A percentile compares a stretch with the other conserved stretches of the same genome.
These are phyloP conservation scores for Coriolopsis trogii DNA, from an alignment of 1,284 basidiomycete genomes.

Conservation along the genomic window DNA sequence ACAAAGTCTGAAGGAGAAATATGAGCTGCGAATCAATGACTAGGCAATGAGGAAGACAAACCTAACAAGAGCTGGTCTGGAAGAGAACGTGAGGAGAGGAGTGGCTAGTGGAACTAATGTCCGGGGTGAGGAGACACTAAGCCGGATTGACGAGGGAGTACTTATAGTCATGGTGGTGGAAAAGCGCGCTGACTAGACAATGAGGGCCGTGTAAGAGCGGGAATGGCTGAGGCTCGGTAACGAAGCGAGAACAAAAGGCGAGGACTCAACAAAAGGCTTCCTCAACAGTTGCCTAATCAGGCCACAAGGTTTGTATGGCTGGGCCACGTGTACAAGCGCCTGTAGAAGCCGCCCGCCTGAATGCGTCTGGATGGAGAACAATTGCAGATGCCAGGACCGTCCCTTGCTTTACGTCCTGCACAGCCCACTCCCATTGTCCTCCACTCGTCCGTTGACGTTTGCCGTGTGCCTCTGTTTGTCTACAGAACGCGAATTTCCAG, in stretches of 20 bases:
- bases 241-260: conserved; percentile 39
- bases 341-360: conserved; percentile 1
- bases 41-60: conserved; percentile 17
- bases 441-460: not conserved
- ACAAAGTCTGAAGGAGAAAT: conserved; percentile 15
- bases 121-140: conserved; percentile 35
- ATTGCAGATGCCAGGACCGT: conserved; percentile 14
- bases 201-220: conserved; percentile 23
- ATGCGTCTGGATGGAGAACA: conserved; percentile 22
- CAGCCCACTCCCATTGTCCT: conserved; percentile 22
- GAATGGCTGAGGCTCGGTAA: conserved; percentile 27
- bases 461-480: conserved; percentile 12
- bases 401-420: conserved; percentile 18
- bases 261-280: conserved; percentile 31
- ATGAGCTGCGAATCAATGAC: not conserved
- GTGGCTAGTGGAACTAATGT: conserved; percentile 40
- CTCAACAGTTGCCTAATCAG: conserved; percentile 30
- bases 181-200: conserved; percentile 36
- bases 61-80: conserved; percentile 39
- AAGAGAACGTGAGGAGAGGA: conserved; percentile 28
- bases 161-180: conserved; percentile 33
- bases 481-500: conserved; percentile 10
- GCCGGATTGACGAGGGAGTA: conserved; percentile 19
- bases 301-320: conserved; percentile 30
- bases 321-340: conserved; percentile 23